These are phyloP conservation scores for Filobasidium uniguttulatum DNA, from an alignment of 1,284 basidiomycete species.

Conservation along the genomic window DNA sequence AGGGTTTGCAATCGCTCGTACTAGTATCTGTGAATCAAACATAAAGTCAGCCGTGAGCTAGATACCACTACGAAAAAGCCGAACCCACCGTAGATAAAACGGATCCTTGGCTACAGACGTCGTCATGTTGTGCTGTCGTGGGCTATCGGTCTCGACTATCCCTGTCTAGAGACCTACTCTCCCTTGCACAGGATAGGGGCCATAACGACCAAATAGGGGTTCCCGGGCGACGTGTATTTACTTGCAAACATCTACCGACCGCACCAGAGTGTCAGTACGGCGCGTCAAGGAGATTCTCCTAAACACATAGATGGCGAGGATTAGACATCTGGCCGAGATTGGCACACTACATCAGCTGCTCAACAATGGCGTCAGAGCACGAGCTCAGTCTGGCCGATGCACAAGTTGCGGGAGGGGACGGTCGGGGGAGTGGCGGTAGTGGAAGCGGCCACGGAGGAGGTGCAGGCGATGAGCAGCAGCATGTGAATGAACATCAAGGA, in stretches of 20 bases:
- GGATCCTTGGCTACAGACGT: slow-evolving; percentile 44
- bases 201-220: too few species aligned
- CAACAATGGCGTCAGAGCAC: too few species aligned
- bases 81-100: slow-evolving; percentile 62
- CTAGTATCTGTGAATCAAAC: slow-evolving; percentile 57
- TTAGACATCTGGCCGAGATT: too few species aligned
- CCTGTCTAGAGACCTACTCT: too few species aligned
- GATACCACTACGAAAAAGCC: not conserved
- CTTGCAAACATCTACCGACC: too few species aligned
- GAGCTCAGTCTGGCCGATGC: slow-evolving; percentile 1
- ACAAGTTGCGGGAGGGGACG: not conserved
- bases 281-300: too few species aligned
- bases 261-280: too few species aligned
- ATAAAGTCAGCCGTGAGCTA: slow-evolving; percentile 10
- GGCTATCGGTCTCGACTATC: too few species aligned
- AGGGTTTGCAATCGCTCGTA: slow-evolving; percentile 38
- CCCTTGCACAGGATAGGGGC: too few species aligned
- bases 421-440: not conserved
- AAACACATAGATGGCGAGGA: too few species aligned
- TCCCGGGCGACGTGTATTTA: too few species aligned
- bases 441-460: not conserved
- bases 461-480: not conserved
- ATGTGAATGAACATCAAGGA: not conserved
- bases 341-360: too few species aligned
- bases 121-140: slow-evolving; percentile 12